These are phyloP conservation scores for Heritiera littoralis DNA, from an alignment of 345 rosid genomes.

Conservation along the genomic window DNA sequence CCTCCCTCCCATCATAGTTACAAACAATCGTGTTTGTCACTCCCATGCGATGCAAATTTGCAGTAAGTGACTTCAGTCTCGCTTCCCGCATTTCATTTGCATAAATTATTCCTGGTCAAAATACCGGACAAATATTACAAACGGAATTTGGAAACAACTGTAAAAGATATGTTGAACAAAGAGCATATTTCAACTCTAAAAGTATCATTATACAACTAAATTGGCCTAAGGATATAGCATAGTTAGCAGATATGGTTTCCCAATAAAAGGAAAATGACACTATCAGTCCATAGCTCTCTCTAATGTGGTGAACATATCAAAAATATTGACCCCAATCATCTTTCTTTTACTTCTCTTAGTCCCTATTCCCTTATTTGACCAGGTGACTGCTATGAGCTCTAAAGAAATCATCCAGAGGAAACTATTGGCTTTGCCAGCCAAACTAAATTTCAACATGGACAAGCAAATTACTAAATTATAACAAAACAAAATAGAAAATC, in stretches of 20 bases:
- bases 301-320: background rate
- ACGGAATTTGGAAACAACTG: background rate
- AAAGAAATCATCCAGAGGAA: background rate
- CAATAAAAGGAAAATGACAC: background rate
- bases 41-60: slow-evolving; percentile 94
- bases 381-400: background rate
- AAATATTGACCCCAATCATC: slow-evolving; percentile 13
- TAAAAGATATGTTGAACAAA: background rate
- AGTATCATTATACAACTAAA: background rate
- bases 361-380: background rate
- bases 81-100: slow-evolving; percentile 88
- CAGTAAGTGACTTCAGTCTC: slow-evolving; percentile 86
- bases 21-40: slow-evolving; percentile 88
- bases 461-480: background rate
- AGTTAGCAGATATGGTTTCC: background rate
- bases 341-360: background rate
- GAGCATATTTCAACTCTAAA: background rate
- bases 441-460: background rate
- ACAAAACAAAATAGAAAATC: background rate
- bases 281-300: background rate
- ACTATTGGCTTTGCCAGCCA: background rate
- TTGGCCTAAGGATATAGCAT: background rate
- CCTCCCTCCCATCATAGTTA: slow-evolving; percentile 98
- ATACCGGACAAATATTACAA: slow-evolving; percentile 21
- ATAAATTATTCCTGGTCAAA: slow-evolving; percentile 67